Evolutionary conservation across 2,329 filamentous ascomycete genomes (phyloP).

Genomic region (Cordyceps farinosa): DNA sequence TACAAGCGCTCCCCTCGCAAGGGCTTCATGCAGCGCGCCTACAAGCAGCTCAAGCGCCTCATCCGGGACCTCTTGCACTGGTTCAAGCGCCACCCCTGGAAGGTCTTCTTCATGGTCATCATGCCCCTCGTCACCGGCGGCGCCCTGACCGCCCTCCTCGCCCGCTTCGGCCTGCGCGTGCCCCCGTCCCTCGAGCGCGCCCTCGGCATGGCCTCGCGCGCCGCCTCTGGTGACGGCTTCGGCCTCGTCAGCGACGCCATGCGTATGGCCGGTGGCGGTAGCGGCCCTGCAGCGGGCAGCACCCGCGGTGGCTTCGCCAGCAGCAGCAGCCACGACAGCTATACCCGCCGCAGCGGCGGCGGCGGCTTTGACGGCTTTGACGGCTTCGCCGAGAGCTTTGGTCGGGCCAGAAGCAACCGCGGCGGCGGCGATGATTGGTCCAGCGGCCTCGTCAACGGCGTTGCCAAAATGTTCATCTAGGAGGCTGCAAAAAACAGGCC

Average conservation of each 20-base stretch:
- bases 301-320: slow-evolving; percentile 25
- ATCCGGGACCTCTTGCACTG: slow-evolving; percentile 78
- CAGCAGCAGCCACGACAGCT: slow-evolving; percentile 14
- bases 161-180: slow-evolving; percentile 73
- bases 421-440: slow-evolving; percentile 29
- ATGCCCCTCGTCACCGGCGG: slow-evolving; percentile 85
- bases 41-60: slow-evolving; percentile 73
- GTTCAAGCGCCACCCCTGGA: slow-evolving; percentile 77
- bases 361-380: slow-evolving; percentile 21
- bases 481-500: background rate
- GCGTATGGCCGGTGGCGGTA: slow-evolving; percentile 45
- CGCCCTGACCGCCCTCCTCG: slow-evolving; percentile 71
- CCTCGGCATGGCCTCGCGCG: slow-evolving; percentile 51
- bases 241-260: slow-evolving; percentile 55
- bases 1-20: slow-evolving; percentile 80
- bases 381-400: slow-evolving; percentile 29
- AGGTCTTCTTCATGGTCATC: slow-evolving; percentile 82
- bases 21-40: slow-evolving; percentile 70
- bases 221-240: slow-evolving; percentile 44
- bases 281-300: slow-evolving; percentile 23
- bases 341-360: slow-evolving; percentile 6
- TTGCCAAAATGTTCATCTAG: slow-evolving; percentile 44
- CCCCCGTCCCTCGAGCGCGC: slow-evolving; percentile 60
- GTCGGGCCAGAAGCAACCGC: slow-evolving; percentile 20
- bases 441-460: slow-evolving; percentile 31